phyloP scores from a whole-genome alignment of 2,329 filamentous ascomycete genomes.

The Cladosporium sp. region DNA sequence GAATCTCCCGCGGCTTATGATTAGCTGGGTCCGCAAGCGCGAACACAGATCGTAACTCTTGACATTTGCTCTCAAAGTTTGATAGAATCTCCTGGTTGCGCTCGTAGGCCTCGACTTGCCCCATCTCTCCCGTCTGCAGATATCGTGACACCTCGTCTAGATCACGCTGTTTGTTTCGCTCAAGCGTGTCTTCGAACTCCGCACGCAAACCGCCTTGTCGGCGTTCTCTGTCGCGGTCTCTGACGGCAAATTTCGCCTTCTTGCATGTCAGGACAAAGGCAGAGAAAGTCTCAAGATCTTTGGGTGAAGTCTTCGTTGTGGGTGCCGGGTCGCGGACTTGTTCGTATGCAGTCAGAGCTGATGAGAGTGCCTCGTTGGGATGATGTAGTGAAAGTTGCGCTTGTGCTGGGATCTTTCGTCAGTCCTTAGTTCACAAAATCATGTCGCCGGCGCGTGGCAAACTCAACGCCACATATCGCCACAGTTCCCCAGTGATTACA shows the following conservation, averaged over 20 bases:
- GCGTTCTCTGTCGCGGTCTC: conserved; percentile 62
- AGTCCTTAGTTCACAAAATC: background rate
- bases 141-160: conserved; percentile 36
- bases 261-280: conserved; percentile 75
- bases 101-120: conserved; percentile 46
- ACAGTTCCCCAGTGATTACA: background rate
- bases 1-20: conserved; percentile 58
- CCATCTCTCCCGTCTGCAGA: conserved; percentile 40
- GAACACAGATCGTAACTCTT: conserved; percentile 48
- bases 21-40: conserved; percentile 49
- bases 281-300: conserved; percentile 54
- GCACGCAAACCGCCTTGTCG: conserved; percentile 60
- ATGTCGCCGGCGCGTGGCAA: background rate
- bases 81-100: conserved; percentile 50
- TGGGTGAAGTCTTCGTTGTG: conserved; percentile 49
- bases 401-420: conserved; percentile 54
- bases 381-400: conserved; percentile 74
- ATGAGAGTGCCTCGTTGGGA: conserved; percentile 69
- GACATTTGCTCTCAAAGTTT: conserved; percentile 43
- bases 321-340: conserved; percentile 54
- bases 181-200: conserved; percentile 58
- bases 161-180: conserved; percentile 48
- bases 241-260: conserved; percentile 79
- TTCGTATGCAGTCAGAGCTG: conserved; percentile 71
- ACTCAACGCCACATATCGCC: background rate